These are phyloP conservation scores for Mariannaea sp. DNA, from an alignment of 2,329 filamentous ascomycete species.

Conservation along the genomic window DNA sequence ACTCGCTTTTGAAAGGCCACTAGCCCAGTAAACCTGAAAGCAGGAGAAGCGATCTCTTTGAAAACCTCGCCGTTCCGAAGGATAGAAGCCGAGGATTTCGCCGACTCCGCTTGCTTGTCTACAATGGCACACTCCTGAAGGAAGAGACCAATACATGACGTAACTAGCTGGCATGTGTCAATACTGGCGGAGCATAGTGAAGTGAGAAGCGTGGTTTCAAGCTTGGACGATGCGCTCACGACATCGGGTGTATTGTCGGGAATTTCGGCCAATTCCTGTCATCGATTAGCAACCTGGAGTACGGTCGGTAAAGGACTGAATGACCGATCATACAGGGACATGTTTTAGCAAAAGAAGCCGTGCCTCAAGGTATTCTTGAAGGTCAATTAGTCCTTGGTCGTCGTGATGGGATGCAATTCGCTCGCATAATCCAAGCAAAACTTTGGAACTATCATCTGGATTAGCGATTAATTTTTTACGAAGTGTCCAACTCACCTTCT, in stretches of 20 bases:
- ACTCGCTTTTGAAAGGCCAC: slow-evolving; percentile 73
- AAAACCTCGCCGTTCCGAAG: slow-evolving; percentile 66
- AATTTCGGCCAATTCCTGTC: slow-evolving; percentile 59
- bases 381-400: slow-evolving; percentile 50
- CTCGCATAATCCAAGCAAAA: slow-evolving; percentile 55
- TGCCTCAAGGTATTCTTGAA: slow-evolving; percentile 62
- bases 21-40: slow-evolving; percentile 69
- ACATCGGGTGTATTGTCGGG: slow-evolving; percentile 61
- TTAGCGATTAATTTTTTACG: slow-evolving; percentile 2
- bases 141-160: slow-evolving; percentile 63
- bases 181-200: slow-evolving; percentile 69
- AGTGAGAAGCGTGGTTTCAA: slow-evolving; percentile 67
- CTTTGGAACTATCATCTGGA: slow-evolving; percentile 38
- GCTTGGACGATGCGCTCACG: slow-evolving; percentile 55
- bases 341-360: slow-evolving; percentile 57
- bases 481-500: slow-evolving; percentile 50
- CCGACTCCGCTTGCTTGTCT: slow-evolving; percentile 54
- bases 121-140: slow-evolving; percentile 65
- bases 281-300: background rate
- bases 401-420: slow-evolving; percentile 50
- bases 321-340: slow-evolving; percentile 55
- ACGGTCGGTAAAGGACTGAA: background rate
- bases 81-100: slow-evolving; percentile 57
- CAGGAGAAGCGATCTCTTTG: slow-evolving; percentile 64
- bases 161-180: slow-evolving; percentile 67